Conservation (phyloP, 78 protist species). For the Creolimax fragrantissima region DNA sequence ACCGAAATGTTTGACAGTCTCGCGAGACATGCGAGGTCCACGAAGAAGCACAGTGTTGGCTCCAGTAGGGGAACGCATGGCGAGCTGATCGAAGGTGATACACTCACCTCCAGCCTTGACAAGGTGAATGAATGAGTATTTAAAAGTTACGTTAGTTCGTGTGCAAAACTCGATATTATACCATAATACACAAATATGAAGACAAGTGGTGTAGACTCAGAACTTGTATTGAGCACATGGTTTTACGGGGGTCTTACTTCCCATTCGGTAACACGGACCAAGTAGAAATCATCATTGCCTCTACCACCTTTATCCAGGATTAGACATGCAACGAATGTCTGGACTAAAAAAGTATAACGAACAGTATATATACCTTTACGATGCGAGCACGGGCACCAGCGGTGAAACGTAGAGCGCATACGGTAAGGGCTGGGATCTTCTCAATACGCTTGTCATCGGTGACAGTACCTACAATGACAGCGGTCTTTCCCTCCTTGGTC, state of each 20-base stretch:
- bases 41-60: slow-evolving; percentile 87
- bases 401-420: slow-evolving; percentile 82
- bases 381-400: background rate
- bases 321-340: background rate
- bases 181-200: background rate
- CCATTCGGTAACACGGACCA: background rate
- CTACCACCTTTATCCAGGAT: background rate
- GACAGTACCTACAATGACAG: slow-evolving; percentile 94
- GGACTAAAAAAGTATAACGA: background rate
- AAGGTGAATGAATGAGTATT: slow-evolving; percentile 62
- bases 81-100: slow-evolving; percentile 98
- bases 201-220: background rate
- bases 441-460: slow-evolving; percentile 93
- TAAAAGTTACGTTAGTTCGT: background rate
- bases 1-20: slow-evolving; percentile 92
- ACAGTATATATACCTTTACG: background rate
- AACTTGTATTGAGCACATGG: background rate
- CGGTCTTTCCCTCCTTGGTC: slow-evolving; percentile 63
- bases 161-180: background rate
- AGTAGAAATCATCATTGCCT: background rate
- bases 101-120: slow-evolving; percentile 91
- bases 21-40: slow-evolving; percentile 84
- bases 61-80: slow-evolving; percentile 89
- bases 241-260: background rate
- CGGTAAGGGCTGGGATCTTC: slow-evolving; percentile 77